Conservation (phyloP, 2,329 filamentous ascomycete genomes). For the Sclerotinia sclerotiorum region DNA sequence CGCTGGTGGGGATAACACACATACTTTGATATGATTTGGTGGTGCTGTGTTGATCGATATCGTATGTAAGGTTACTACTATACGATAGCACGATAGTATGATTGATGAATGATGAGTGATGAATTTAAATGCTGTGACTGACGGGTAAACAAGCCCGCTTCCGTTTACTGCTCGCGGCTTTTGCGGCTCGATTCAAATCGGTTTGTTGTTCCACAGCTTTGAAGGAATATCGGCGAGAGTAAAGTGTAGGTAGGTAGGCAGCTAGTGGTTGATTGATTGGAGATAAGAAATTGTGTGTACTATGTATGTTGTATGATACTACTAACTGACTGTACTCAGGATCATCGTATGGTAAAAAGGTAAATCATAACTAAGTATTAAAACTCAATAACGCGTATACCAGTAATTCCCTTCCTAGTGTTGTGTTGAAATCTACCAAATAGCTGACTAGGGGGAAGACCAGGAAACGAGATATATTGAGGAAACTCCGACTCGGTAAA, state of each 20-base stretch:
- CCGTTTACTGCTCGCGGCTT: neutral
- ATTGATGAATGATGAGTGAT: neutral
- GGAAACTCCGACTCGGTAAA: no score
- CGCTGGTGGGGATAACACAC: neutral
- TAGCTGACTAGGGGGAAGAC: no score
- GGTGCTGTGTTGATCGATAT: neutral
- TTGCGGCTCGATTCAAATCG: slow-evolving; percentile 6
- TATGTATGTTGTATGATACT: neutral
- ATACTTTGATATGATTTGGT: neutral
- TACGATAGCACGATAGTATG: no score
- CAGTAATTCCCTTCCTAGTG: no score
- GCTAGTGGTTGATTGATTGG: neutral
- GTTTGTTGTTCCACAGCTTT: neutral
- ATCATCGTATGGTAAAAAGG: no score
- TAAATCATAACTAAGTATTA: no score
- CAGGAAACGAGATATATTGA: no score
- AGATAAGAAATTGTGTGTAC: neutral
- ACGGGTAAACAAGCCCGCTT: neutral
- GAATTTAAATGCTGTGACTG: neutral
- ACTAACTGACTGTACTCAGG: neutral
- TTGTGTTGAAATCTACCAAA: no score
- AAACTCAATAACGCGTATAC: no score
- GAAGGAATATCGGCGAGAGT: neutral
- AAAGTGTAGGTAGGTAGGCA: neutral
- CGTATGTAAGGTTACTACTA: no score